Evolutionary conservation across 1,139 yeast genomes (phyloP), one percentile per base, ranked within the genome.

Genomic region (Sugiyamaella pinicola): DNA sequence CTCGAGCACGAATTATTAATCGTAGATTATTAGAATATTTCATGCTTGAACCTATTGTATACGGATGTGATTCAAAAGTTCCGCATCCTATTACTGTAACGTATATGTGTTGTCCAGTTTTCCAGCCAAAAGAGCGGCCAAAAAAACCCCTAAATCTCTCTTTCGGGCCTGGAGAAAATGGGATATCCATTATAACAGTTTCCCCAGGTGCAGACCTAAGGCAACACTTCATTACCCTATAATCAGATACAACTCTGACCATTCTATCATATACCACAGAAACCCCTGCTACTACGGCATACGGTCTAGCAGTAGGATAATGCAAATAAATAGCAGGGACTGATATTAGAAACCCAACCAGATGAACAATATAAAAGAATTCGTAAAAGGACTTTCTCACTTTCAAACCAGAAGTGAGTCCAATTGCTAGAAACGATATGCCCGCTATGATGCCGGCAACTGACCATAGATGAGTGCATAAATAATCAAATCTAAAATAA

Each of bases 21-120:
- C 61, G 64, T 52, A 63, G 50, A 10, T 56, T 54, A 5, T 55
- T 57, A 9, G 60, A 55, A 24, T 54, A 37, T 9, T 53, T 54
- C 17, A 53, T 52, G n/a, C 56, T 55, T 2, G 69, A 65, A 10
- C 65, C 67, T 29, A 65, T 54, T 10, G 66, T 60, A 42, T 62
- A 63, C 1, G 66, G 66, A 35, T 65, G 62, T 2, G 63, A 56
- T 43, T 63, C 56, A 28, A 59, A 51, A 4, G 55, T 40, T 2
- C 57, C 58, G 39, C 66, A 64, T 5, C 61, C 60, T 12, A 60
- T 44, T 3, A 64, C 56, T 4, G 66, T 61, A 13, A 64, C 37
- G 42, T 61, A 64, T 8, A 63, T 47, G 47, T 65, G 68, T 49
- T 64, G 67, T 10, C 69, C 69, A 2, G 64, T 51, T 21, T 49